phyloP scores from a whole-genome alignment of 331 rosid species.

The Telfairia occidentalis region DNA sequence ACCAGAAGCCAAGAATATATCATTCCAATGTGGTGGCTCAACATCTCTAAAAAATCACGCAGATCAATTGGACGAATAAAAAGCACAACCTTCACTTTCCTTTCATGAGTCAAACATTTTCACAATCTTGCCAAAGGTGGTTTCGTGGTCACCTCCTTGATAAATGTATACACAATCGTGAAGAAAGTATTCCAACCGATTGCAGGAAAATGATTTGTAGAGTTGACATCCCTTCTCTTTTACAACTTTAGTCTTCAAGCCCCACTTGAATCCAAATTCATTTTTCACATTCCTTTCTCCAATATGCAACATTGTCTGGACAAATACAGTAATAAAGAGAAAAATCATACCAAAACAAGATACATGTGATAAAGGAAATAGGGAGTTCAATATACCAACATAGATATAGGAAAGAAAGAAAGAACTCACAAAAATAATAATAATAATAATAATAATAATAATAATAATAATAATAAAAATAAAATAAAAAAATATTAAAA shows the following conservation, averaged over 20 bases:
- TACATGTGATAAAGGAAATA: background rate
- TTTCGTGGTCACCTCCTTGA: background rate
- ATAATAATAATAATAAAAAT: too few species aligned
- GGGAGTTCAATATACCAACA: background rate
- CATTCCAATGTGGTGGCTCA: conserved; percentile 39
- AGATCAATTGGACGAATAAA: conserved; percentile 46
- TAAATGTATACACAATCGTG: conserved; percentile 18
- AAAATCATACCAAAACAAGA: too few species aligned
- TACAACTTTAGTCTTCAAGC: background rate
- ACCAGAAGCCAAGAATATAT: conserved; percentile 55
- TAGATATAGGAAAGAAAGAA: too few species aligned
- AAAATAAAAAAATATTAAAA: too few species aligned
- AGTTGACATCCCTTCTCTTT: background rate
- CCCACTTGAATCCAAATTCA: background rate
- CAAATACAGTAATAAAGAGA: background rate
- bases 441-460: too few species aligned
- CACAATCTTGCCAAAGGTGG: conserved; percentile 23
- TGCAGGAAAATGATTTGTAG: conserved; percentile 16
- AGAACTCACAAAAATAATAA: too few species aligned
- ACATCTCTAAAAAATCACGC: conserved; percentile 18
- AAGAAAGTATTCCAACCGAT: conserved; percentile 15
- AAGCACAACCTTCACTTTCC: conserved; percentile 32
- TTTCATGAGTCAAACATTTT: conserved; percentile 9
- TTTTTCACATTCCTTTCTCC: background rate
- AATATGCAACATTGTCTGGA: background rate